A percentile compares a stretch with the other conserved stretches of the same genome.
These are phyloP conservation scores for Exsudoporus frostii DNA, from an alignment of 768 basidiomycete genomes.

Conservation along the genomic window DNA sequence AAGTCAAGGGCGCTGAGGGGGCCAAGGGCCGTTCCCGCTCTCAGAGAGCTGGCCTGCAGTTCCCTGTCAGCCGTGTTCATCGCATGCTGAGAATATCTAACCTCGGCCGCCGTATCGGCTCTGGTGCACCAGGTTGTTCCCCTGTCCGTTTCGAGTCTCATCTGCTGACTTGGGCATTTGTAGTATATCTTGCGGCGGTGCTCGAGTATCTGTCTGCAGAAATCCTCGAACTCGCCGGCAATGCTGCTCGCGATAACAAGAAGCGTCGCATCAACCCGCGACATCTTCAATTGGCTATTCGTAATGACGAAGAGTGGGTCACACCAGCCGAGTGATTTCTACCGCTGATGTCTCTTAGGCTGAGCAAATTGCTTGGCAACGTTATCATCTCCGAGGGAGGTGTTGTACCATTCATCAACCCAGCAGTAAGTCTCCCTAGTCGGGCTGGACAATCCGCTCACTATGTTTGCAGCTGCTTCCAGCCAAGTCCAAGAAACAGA, in stretches of 20 bases:
- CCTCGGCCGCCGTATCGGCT: slow-evolving; percentile 84
- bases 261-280: slow-evolving; percentile 95
- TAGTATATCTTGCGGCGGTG: slow-evolving; percentile 90
- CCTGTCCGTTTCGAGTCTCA: slow-evolving; percentile 8
- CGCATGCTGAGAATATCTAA: slow-evolving; percentile 84
- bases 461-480: slow-evolving; percentile 24
- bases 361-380: slow-evolving; percentile 68
- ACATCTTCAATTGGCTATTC: slow-evolving; percentile 91
- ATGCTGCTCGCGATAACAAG: slow-evolving; percentile 88
- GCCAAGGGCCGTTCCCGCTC: slow-evolving; percentile 65
- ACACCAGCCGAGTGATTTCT: not conserved
- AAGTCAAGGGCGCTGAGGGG: slow-evolving; percentile 43
- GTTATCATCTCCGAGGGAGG: slow-evolving; percentile 96
- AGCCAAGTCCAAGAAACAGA: slow-evolving; percentile 31
- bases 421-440: slow-evolving; percentile 38
- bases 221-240: slow-evolving; percentile 90
- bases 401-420: slow-evolving; percentile 80
- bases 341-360: slow-evolving; percentile 33
- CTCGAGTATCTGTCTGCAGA: slow-evolving; percentile 92
- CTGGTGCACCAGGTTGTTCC: slow-evolving; percentile 71
- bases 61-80: slow-evolving; percentile 90
- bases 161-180: not conserved
- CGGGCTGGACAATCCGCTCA: not conserved
- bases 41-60: slow-evolving; percentile 74
- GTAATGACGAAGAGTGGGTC: slow-evolving; percentile 85